A percentile compares a stretch with the other conserved stretches of the same genome.
phyloP scores from a whole-genome alignment of 495 filamentous ascomycete species.

The Neurospora cerealis region DNA sequence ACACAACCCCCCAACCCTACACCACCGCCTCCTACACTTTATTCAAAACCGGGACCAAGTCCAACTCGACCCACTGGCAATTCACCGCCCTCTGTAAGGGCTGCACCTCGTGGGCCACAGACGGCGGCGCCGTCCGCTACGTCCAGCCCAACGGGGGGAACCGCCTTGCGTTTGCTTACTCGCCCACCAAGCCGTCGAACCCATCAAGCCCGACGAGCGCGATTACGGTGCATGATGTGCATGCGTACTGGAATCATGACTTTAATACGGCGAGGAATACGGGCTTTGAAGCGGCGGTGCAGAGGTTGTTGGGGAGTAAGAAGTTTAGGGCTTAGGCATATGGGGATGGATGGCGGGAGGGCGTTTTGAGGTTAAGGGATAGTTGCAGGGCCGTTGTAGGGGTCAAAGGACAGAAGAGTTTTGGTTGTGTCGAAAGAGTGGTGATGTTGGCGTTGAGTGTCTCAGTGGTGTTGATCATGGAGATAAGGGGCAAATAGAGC shows the following conservation, averaged over 20 bases:
- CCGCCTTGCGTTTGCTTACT: slow-evolving; percentile 36
- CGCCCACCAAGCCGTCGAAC: slow-evolving; percentile 19
- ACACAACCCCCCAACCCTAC: slow-evolving; percentile 22
- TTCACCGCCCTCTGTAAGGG: slow-evolving; percentile 33
- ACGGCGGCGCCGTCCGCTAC: slow-evolving; percentile 8
- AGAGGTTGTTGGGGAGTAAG: not conserved
- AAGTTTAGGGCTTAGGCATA: not conserved
- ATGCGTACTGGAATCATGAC: slow-evolving; percentile 35
- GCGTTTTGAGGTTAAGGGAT: no score
- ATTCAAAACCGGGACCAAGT: slow-evolving; percentile 22
- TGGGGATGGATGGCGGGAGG: no score
- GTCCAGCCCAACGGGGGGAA: slow-evolving; percentile 24
- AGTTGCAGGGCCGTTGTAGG: no score
- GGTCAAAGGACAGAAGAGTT: no score
- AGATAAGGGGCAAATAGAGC: not conserved
- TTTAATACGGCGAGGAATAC: slow-evolving; percentile 28
- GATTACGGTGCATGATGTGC: slow-evolving; percentile 29
- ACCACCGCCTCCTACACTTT: slow-evolving; percentile 21
- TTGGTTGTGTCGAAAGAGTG: not conserved
- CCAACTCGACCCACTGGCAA: slow-evolving; percentile 37
- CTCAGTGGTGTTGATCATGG: not conserved
- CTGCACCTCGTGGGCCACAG: slow-evolving; percentile 25
- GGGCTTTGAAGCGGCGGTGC: slow-evolving; percentile 25
- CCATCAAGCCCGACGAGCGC: slow-evolving; percentile 19
- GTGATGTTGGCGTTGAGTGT: not conserved